phyloP scores from a whole-genome alignment of 768 basidiomycete species.

The Rhodotorula taiwanensis region DNA sequence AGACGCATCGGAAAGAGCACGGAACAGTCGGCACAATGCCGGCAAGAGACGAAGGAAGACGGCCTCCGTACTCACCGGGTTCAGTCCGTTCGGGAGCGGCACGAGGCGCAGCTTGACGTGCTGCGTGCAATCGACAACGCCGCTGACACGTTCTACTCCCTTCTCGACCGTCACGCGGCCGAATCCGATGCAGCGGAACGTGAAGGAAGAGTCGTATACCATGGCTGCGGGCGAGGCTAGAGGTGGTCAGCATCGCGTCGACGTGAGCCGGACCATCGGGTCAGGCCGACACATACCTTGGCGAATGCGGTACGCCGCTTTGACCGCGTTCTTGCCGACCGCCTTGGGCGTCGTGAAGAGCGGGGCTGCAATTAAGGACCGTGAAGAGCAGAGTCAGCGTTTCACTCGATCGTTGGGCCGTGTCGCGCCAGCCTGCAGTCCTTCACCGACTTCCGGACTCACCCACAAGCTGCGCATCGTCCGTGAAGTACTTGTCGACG shows the following conservation, averaged over 20 bases:
- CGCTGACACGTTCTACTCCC: constrained; percentile 13
- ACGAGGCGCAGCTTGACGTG: constrained; percentile 20
- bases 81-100: constrained; percentile 5
- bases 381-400: no score
- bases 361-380: no score
- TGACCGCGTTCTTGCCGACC: constrained; percentile 21
- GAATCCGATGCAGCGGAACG: constrained; percentile 12
- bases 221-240: constrained; percentile 3
- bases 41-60: no score
- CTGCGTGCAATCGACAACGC: constrained; percentile 13
- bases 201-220: constrained; percentile 16
- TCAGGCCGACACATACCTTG: not conserved
- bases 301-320: constrained; percentile 22
- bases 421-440: not conserved
- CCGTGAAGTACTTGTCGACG: constrained; percentile 27
- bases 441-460: no score
- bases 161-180: constrained; percentile 14
- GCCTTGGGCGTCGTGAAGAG: constrained; percentile 19
- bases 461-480: constrained; percentile 7
- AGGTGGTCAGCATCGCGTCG: not conserved
- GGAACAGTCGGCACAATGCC: no score
- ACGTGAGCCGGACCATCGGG: not conserved
- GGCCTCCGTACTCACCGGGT: constrained; percentile 13
- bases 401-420: no score
- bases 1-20: no score